Evolutionary conservation across 495 filamentous ascomycete species (phyloP).

Genomic region (Letharia lupina): DNA sequence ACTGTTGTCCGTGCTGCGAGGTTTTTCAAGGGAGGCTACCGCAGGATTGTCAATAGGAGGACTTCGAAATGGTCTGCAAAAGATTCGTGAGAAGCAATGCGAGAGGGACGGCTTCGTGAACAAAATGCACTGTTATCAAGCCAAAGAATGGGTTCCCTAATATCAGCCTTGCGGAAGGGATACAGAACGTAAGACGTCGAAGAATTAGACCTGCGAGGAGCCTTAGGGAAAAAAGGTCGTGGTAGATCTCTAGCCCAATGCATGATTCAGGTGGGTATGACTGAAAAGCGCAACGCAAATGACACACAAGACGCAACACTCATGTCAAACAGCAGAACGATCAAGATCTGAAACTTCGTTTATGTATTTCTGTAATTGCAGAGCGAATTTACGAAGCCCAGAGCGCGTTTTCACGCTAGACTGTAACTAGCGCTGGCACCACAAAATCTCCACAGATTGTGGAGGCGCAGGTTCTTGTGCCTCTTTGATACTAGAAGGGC

Average conservation of each 20-base stretch:
- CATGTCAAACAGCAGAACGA: not conserved
- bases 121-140: not conserved
- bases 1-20: not conserved
- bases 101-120: not conserved
- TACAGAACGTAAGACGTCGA: not conserved
- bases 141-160: not conserved
- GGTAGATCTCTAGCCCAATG: not conserved
- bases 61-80: not conserved
- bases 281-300: not conserved
- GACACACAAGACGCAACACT: not conserved
- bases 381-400: too few species aligned
- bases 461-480: constrained; percentile 6
- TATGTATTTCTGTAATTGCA: not conserved
- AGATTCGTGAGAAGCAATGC: not conserved
- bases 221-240: not conserved
- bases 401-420: not conserved
- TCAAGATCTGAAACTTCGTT: not conserved
- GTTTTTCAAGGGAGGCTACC: not conserved
- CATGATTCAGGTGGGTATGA: not conserved
- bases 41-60: not conserved
- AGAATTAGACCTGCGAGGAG: not conserved
- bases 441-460: not conserved
- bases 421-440: not conserved
- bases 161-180: not conserved
- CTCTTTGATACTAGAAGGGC: not conserved